These are phyloP conservation scores for Chlorophyllum brunneum DNA, from an alignment of 768 basidiomycete species.

Conservation along the genomic window DNA sequence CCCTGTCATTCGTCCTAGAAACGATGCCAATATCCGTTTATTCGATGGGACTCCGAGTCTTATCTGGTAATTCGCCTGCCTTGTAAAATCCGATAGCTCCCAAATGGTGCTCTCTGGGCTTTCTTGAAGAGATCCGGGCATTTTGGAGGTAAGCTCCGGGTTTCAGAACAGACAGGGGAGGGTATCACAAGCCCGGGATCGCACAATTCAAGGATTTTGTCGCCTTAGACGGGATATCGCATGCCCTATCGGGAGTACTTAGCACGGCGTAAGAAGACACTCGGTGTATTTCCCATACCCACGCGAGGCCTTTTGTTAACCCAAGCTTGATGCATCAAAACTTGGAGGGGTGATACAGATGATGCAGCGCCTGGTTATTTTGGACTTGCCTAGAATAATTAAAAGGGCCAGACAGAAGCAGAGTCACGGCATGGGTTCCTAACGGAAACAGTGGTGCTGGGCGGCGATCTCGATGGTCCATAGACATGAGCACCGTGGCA, in stretches of 20 bases:
- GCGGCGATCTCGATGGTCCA: too few species aligned
- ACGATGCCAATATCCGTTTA: not conserved
- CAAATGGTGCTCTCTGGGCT: not conserved
- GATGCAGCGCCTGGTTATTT: not conserved
- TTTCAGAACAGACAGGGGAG: too few species aligned
- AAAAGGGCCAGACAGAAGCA: not conserved
- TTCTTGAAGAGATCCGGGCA: not conserved
- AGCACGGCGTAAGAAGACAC: too few species aligned
- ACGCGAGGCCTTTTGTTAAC: not conserved
- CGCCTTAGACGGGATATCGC: too few species aligned
- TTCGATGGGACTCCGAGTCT: not conserved
- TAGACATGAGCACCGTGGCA: too few species aligned
- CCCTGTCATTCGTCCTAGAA: constrained; percentile 10
- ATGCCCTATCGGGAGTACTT: too few species aligned
- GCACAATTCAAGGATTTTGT: too few species aligned
- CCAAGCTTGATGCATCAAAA: not conserved
- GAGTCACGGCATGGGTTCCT: too few species aligned
- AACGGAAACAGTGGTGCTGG: too few species aligned
- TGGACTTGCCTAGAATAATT: not conserved
- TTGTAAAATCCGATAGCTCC: not conserved
- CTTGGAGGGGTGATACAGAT: not conserved
- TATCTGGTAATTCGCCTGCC: not conserved
- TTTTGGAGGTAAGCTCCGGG: too few species aligned
- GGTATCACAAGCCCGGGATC: too few species aligned
- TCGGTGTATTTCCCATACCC: not conserved